A percentile compares a stretch with the other conserved stretches of the same genome.
These are phyloP conservation scores for Casuarina equisetifolia DNA, from an alignment of 306 rosid species.

Conservation along the genomic window DNA sequence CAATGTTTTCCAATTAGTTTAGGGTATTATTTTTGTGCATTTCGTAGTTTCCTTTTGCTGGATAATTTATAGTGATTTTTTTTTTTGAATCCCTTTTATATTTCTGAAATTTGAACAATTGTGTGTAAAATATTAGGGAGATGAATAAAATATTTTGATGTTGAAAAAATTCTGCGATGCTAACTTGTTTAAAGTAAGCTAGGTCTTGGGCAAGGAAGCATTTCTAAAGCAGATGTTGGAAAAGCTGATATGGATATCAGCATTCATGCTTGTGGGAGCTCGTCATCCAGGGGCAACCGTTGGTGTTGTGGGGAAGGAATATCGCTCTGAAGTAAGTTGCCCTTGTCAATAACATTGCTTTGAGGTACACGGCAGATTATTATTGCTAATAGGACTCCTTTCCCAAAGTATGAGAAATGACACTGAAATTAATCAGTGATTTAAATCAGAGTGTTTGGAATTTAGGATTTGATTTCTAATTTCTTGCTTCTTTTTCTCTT, in stretches of 20 bases:
- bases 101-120: too few relatives aligned
- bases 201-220: constrained; percentile 82
- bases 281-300: constrained; percentile 82
- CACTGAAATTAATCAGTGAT: neutral
- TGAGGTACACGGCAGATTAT: neutral
- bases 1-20: neutral
- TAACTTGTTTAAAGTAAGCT: constrained; percentile 23
- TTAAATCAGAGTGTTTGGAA: neutral
- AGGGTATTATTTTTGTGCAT: neutral
- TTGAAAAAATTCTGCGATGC: constrained; percentile 11
- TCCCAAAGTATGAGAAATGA: neutral
- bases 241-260: constrained; percentile 92
- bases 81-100: too few relatives aligned
- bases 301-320: constrained; percentile 80
- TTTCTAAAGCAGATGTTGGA: constrained; percentile 94
- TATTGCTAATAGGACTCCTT: neutral
- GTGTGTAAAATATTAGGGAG: neutral
- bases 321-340: constrained; percentile 65
- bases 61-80: constrained; percentile 1
- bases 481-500: neutral
- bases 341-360: constrained; percentile 7
- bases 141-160: neutral
- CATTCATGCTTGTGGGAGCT: constrained; percentile 96
- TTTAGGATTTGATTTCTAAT: neutral
- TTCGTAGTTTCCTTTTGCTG: too few relatives aligned